These are phyloP conservation scores for Pichia scutulata DNA, from an alignment of 805 yeast genomes.

Conservation along the genomic window DNA sequence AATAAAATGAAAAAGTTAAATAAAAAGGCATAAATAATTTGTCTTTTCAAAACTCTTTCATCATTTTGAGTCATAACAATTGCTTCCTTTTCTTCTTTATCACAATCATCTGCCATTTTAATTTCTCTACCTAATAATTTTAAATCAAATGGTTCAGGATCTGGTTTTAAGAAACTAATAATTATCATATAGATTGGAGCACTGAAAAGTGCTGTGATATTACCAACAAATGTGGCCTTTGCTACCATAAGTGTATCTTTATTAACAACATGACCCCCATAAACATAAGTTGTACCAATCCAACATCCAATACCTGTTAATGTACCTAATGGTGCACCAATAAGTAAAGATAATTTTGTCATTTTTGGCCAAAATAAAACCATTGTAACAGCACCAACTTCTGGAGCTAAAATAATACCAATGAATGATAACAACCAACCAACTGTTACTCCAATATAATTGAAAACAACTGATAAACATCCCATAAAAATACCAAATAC, in stretches of 20 bases:
- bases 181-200: slow-evolving; percentile 21
- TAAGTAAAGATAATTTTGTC: slow-evolving; percentile 20
- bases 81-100: slow-evolving; percentile 25
- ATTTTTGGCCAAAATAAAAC: slow-evolving; percentile 32
- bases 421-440: slow-evolving; percentile 34
- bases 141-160: slow-evolving; percentile 26
- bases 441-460: slow-evolving; percentile 34
- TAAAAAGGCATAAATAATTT: slow-evolving; percentile 32
- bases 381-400: slow-evolving; percentile 27
- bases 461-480: slow-evolving; percentile 32
- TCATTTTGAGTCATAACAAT: slow-evolving; percentile 19
- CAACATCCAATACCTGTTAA: slow-evolving; percentile 46
- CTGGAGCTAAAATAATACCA: slow-evolving; percentile 36
- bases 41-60: slow-evolving; percentile 24
- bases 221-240: slow-evolving; percentile 24
- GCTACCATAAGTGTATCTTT: slow-evolving; percentile 20
- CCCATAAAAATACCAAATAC: slow-evolving; percentile 39
- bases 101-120: slow-evolving; percentile 30
- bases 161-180: slow-evolving; percentile 26
- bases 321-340: slow-evolving; percentile 44
- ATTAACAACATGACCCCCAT: slow-evolving; percentile 20
- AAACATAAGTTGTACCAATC: slow-evolving; percentile 26
- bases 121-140: slow-evolving; percentile 16
- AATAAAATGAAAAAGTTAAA: slow-evolving; percentile 30
- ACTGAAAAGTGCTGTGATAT: slow-evolving; percentile 23